These are phyloP conservation scores for Kwoniella europaea DNA, from an alignment of 768 basidiomycete species.

Conservation along the genomic window DNA sequence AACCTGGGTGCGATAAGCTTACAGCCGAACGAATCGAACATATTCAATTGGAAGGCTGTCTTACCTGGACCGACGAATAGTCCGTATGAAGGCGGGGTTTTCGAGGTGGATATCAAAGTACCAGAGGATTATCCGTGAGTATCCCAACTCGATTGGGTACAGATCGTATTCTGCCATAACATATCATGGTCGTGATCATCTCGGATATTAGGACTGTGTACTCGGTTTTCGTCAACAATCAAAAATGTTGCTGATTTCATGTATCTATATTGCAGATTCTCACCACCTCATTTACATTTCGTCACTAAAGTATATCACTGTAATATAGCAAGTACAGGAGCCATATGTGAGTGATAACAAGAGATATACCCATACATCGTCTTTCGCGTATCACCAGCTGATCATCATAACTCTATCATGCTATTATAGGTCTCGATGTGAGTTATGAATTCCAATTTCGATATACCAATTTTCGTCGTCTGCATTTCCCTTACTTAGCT, in stretches of 20 bases:
- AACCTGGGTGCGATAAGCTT: slow-evolving; percentile 50
- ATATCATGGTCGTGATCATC: too few species aligned
- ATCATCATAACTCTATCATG: background rate
- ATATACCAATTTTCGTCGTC: too few species aligned
- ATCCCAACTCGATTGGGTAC: background rate
- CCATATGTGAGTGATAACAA: slow-evolving; percentile 48
- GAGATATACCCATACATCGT: too few species aligned
- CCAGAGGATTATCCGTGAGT: slow-evolving; percentile 58
- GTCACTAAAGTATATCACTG: slow-evolving; percentile 56
- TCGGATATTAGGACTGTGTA: too few species aligned
- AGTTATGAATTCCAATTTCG: slow-evolving; percentile 22
- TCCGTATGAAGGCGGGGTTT: slow-evolving; percentile 57
- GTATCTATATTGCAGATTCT: slow-evolving; percentile 38
- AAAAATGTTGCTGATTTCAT: background rate
- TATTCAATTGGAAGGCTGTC: slow-evolving; percentile 50
- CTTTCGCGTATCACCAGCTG: background rate
- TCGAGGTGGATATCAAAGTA: slow-evolving; percentile 52
- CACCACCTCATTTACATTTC: slow-evolving; percentile 53
- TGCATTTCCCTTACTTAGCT: too few species aligned
- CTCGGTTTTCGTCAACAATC: too few species aligned
- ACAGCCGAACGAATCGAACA: slow-evolving; percentile 52
- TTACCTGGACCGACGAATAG: slow-evolving; percentile 54
- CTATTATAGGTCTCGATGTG: slow-evolving; percentile 47
- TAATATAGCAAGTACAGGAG: slow-evolving; percentile 50
- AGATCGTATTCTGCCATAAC: too few species aligned